Evolutionary conservation across 176 grass and related monocot species (phyloP), one percentile per base, ranked within the genome.

Genomic region (Paspalum vaginatum): DNA sequence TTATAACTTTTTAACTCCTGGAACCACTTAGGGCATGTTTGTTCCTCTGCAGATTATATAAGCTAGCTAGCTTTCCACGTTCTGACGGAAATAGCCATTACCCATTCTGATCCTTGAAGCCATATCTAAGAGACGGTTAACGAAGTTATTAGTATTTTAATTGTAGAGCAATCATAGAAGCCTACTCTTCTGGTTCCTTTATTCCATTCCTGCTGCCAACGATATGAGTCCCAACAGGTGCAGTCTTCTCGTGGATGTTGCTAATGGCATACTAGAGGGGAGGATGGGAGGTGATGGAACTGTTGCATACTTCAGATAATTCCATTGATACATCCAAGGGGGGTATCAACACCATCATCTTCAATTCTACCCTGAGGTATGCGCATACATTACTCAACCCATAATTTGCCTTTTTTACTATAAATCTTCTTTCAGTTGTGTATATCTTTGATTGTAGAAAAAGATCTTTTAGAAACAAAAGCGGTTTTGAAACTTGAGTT

Each of bases 211-310:
- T 72, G 41, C 13, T 41, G 61, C 59, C 75, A 84, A 46, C 52
- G 21, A 52, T 21, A 85, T 65, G 85, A 57, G 48, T 47, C 37
- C 17, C 67, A 17, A 38, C 55, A 56, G 20, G 76, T 38, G 52
- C 56, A 62, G 69, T 69, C 45, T 21, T 85, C 70, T 62, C 21
- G 59, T 48, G n/a, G 81, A 52, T 78, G 79, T 18, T 64, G 26
- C 42, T 63, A 11, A 70, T 76, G 54, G 18, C 72, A 77, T 74
- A 27, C 55, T 41, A n/a, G 8, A 74, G 32, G 21, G 24, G 18
- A 64, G 74, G 49, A 80, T 88, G 75, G 80, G 55, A 69, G 70
- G 63, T 42, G 61, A 76, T 84, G 74, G 52, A 52, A 51, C 27
- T 73, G 22, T 68, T 62, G 83, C 60, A 49, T 65, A 56, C 37